Base-by-base conservation (phyloP, 2,329 filamentous ascomycete genomes). In the Chalaropsis ovoidea region DNA sequence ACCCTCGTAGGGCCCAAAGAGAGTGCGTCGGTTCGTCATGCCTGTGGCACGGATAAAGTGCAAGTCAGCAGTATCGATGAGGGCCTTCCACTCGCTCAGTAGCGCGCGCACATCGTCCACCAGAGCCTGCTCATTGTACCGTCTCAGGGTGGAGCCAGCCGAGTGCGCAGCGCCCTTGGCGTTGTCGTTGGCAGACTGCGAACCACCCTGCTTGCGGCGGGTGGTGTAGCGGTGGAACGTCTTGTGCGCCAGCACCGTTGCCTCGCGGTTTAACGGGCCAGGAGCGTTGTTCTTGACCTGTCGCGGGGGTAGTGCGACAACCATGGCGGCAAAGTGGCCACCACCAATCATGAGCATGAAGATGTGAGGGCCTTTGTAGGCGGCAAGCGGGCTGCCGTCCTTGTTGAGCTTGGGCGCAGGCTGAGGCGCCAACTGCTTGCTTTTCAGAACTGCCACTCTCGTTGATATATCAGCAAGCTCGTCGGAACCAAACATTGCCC, bases 311-410 rank as follows among this genome's bases (percentile, higher is more conserved):
- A 97, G 81, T 0, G 91, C 91, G 11, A 99, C 89, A 11, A 97
- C 81, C 92, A 97, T 97, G 62, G 89, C 94, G 0, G 94, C 94
- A 73, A 99, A 99, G 74, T 99, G 94, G 0, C 94, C 94, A 67
- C 94, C 94, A 27, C 94, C 94, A 62, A 99, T 95, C 94, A 99
- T 99, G 76, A 92, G 97, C 61, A 99, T 82, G 73, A 99, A 97
- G 62, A 96, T 85, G 73, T 97, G 92, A 1, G 91, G 90, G 7
- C 87, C 86, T 27, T 85, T 83, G 72, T 87, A 84, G 2, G 79
- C 78, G 10, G 81, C 76, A 1, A 79, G 77, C 1, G 81, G 79
- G 17, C 79, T 77, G 1, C 84, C 83, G 61, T 86, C 85, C 66
- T 83, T 84, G 45, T 80, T 76, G 1, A 81, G 77, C 68, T 82